Conservation (phyloP, 805 yeast genomes). For the Kazachstania psychrophila region DNA sequence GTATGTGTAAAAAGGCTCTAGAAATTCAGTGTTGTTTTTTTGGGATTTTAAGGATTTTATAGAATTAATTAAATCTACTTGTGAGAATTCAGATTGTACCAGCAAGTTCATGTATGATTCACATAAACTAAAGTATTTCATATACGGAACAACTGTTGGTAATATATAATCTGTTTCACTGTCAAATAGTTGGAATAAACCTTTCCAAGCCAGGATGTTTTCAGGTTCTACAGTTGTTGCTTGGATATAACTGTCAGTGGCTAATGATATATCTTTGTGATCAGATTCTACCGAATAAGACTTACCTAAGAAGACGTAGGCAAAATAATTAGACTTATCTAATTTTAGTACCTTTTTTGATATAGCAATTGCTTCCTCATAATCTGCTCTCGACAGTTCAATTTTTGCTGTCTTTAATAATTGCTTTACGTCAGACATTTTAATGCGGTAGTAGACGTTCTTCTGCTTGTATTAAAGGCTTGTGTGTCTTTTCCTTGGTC, state of each 20-base stretch:
- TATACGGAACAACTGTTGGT: conserved; percentile 35
- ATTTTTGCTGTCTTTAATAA: conserved; percentile 41
- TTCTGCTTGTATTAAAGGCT: no score
- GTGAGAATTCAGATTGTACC: conserved; percentile 35
- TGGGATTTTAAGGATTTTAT: conserved; percentile 38
- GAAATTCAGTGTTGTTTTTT: conserved; percentile 23
- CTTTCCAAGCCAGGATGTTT: conserved; percentile 72
- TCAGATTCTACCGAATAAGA: conserved; percentile 38
- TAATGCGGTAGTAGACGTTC: no score
- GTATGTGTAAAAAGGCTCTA: conserved; percentile 40
- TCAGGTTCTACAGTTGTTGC: conserved; percentile 45
- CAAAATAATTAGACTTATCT: conserved; percentile 55
- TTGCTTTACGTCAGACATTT: conserved; percentile 30
- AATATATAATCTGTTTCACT: conserved; percentile 24
- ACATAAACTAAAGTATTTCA: conserved; percentile 35
- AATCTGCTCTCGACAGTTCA: conserved; percentile 48
- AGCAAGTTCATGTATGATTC: conserved; percentile 37
- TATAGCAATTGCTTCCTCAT: conserved; percentile 50
- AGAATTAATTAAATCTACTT: conserved; percentile 42
- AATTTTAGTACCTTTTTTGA: conserved; percentile 46
- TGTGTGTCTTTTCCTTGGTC: no score
- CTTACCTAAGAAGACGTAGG: conserved; percentile 64
- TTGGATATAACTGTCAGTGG: conserved; percentile 31
- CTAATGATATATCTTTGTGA: conserved; percentile 6
- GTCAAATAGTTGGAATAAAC: conserved; percentile 42